These are phyloP conservation scores for Pseudogymnoascus sp. DNA, from an alignment of 2,329 filamentous ascomycete genomes.

Conservation along the genomic window DNA sequence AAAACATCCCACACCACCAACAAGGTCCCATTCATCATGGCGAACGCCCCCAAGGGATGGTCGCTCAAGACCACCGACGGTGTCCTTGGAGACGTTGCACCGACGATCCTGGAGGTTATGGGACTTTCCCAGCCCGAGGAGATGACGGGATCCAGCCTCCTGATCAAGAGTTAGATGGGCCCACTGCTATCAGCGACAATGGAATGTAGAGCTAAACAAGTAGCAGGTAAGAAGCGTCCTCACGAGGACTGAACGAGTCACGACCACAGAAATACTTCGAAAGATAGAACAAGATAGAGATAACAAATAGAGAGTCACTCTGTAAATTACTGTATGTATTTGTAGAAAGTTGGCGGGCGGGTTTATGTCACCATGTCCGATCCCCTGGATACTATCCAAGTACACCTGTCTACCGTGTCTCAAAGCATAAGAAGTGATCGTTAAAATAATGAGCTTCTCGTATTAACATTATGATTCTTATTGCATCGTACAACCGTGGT, in stretches of 20 bases:
- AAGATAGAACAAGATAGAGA: neutral
- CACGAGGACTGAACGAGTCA: conserved; percentile 21
- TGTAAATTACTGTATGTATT: neutral
- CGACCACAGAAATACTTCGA: neutral
- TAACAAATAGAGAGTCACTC: neutral
- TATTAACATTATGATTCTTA: conserved; percentile 1
- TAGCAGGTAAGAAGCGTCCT: conserved; percentile 26
- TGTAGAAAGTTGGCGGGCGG: neutral
- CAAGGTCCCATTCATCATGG: conserved; percentile 97
- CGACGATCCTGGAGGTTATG: conserved; percentile 88
- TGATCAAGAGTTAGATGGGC: conserved; percentile 55
- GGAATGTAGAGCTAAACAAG: neutral
- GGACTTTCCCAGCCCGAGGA: conserved; percentile 82
- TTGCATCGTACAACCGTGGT: neutral
- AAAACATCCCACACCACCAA: conserved; percentile 98
- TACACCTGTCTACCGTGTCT: too few relatives aligned
- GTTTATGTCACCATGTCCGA: too few relatives aligned
- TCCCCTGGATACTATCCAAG: too few relatives aligned
- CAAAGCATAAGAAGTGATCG: neutral
- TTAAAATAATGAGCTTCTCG: neutral
- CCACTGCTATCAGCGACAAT: neutral
- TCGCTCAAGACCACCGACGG: conserved; percentile 73
- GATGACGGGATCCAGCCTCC: conserved; percentile 82
- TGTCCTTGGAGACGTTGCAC: conserved; percentile 94
- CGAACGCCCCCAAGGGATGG: conserved; percentile 87